A percentile compares a stretch with the other conserved stretches of the same genome.
Evolutionary conservation across 1,139 yeast species (phyloP).

Genomic region (Dujonia santamariae): DNA sequence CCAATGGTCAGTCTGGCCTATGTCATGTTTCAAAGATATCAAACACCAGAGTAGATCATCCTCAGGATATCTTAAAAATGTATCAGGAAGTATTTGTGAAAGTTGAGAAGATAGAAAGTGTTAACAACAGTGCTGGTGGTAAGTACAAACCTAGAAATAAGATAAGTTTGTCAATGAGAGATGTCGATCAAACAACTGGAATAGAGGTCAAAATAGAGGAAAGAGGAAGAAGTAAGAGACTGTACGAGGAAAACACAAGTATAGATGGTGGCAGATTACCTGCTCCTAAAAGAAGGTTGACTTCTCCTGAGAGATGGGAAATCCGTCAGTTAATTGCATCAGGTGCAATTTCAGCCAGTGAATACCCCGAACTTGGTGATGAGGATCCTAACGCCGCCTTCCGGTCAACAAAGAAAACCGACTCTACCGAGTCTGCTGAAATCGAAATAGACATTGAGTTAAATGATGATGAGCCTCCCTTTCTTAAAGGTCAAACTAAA

Average conservation of each 20-base stretch:
- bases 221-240: slow-evolving; percentile 21
- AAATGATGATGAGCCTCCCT: slow-evolving; percentile 66
- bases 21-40: slow-evolving; percentile 76
- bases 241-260: slow-evolving; percentile 1
- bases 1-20: slow-evolving; percentile 47
- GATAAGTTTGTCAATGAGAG: slow-evolving; percentile 66
- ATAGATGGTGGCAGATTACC: slow-evolving; percentile 6
- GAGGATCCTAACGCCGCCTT: slow-evolving; percentile 45
- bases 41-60: slow-evolving; percentile 48
- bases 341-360: slow-evolving; percentile 68
- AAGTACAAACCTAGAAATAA: slow-evolving; percentile 22
- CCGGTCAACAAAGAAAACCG: slow-evolving; percentile 8
- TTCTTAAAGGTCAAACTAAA: slow-evolving; percentile 57
- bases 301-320: slow-evolving; percentile 93
- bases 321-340: slow-evolving; percentile 77
- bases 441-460: slow-evolving; percentile 72
- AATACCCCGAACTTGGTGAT: slow-evolving; percentile 61
- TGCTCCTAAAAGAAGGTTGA: slow-evolving; percentile 44
- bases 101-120: slow-evolving; percentile 44
- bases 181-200: slow-evolving; percentile 74
- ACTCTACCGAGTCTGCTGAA: slow-evolving; percentile 35
- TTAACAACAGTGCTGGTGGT: slow-evolving; percentile 19
- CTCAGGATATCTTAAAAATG: slow-evolving; percentile 53
- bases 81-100: slow-evolving; percentile 68
- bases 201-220: slow-evolving; percentile 30